phyloP scores from a whole-genome alignment of 2,329 filamentous ascomycete genomes.

The Rhexocercosporidium sp. region DNA sequence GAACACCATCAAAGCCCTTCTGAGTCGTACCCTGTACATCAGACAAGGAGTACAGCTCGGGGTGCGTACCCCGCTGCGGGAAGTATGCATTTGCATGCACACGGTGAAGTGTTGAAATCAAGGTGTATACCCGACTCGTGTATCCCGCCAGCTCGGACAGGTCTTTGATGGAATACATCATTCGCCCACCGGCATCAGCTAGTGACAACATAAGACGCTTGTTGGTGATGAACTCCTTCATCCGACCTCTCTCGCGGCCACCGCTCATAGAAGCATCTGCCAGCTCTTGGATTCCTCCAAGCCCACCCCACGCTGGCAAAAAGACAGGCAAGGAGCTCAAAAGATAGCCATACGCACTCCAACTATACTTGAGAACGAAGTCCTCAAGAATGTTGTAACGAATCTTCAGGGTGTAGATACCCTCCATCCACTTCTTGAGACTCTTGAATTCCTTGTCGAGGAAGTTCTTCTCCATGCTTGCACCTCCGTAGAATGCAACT shows the following conservation, averaged over 20 bases:
- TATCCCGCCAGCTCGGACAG: slow-evolving; percentile 94
- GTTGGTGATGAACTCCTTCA: slow-evolving; percentile 99
- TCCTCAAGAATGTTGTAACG: slow-evolving; percentile 99
- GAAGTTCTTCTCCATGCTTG: slow-evolving; percentile 92
- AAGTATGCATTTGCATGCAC: slow-evolving; percentile 92
- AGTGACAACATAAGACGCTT: slow-evolving; percentile 97
- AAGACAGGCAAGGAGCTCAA: slow-evolving; percentile 93
- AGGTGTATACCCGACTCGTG: slow-evolving; percentile 92
- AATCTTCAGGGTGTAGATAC: slow-evolving; percentile 97
- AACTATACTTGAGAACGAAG: slow-evolving; percentile 97
- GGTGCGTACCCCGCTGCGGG: slow-evolving; percentile 65
- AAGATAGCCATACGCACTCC: slow-evolving; percentile 97
- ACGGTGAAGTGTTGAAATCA: slow-evolving; percentile 92
- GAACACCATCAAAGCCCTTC: slow-evolving; percentile 92
- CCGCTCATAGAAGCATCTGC: slow-evolving; percentile 54
- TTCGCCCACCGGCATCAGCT: slow-evolving; percentile 91
- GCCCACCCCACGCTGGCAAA: slow-evolving; percentile 89
- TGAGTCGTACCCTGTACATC: slow-evolving; percentile 94
- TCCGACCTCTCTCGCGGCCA: slow-evolving; percentile 79
- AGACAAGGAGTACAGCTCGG: slow-evolving; percentile 85
- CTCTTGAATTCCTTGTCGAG: slow-evolving; percentile 92
- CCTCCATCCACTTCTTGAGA: slow-evolving; percentile 95
- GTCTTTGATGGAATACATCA: slow-evolving; percentile 99
- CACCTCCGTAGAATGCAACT: slow-evolving; percentile 95
- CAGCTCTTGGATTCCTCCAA: slow-evolving; percentile 75